Evolutionary conservation across 192 early-diverging fungal species (phyloP), one percentile per base, ranked within the genome.

Genomic region (Phycomyces nitens): DNA sequence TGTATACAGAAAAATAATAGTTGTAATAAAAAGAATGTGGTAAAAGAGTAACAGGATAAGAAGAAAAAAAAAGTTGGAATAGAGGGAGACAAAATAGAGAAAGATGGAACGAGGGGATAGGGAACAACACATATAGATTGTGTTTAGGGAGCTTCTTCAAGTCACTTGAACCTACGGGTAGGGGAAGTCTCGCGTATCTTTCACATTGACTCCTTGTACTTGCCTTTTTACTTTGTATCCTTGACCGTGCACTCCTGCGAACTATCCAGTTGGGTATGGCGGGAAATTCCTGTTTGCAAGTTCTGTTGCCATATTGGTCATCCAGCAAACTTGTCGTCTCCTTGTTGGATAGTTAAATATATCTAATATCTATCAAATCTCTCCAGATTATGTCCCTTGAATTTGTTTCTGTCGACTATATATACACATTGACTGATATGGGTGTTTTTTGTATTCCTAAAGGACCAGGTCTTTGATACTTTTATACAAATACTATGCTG

Each of bases 241-340:
- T 61, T 49, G 23, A 18, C 60, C 60, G 60, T 61, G 60, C 60
- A 61, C 60, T 49, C 58, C 38, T 39, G 34, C 16, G 22, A 39
- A 34, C 26, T n/a, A 18, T 14, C 12, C 14, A 39, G 15, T 39
- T 18, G 44, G 18, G 44, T 47, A 47, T 47, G 44, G 44, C 44
- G 44, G 44, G 44, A 47, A 47, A 47, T 18, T 14, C 44, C 11
- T 47, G 18, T 18, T 47, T n/a, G 44, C 44, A 47, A 47, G 44
- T n/a, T 47, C 44, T 47, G 44, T 47, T 47, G 44, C 44, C 44
- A 47, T 47, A 47, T 47, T 47, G 12, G 18, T 47, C 44, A 47
- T 47, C 44, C 29, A 34, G 7, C 29, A 34, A 34, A 34, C 29
- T 34, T 7, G 29, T 2, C 29, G 29, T 34, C 29, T 34, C 29